Evolutionary conservation across 2,329 filamentous ascomycete genomes (phyloP), one percentile per base, ranked within the genome.

Genomic region (Ustulina deusta): DNA sequence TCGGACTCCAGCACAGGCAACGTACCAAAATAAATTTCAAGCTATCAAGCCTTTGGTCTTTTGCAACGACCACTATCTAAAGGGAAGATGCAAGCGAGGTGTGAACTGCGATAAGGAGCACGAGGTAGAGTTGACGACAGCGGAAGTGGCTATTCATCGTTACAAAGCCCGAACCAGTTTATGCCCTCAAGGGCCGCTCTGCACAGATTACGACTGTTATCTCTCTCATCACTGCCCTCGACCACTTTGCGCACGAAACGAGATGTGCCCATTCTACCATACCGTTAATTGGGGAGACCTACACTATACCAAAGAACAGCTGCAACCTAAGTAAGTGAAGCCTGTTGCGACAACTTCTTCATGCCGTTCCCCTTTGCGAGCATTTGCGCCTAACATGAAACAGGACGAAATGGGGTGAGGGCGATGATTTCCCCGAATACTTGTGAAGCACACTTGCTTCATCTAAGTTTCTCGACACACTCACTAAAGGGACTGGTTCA

Each of bases 391-490:
- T 74, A 52, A 74, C 61, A 55, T 61, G 29, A 42, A 32, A 54
- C 10, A 78, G 76, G 32, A 75, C 71, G 29, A 74, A 70, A 68
- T 78, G 76, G 76, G 74, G 71, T 2, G 74, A 77, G 61, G 75
- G 74, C 29, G 62, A 40, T 20, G 71, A 74, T 27, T 72, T 77
- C 20, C 89, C 89, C 34, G 91, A 87, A 85, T 88, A 91, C 89
- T 87, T 72, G 40, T 65, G 25, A 68, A 34, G 38, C 13, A 38
- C 7, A 51, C 13, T 7, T 40, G 17, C 49, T 49, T 17, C 55
- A 60, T 51, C 49, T 62, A 44, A n/a, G 25, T 36, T 42, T 44
- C 29, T 22, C 17, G 48, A 20, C 38, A 7, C 3, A 42, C 42
- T 17, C 46, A 15, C 56, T 27, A 44, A 44, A 51, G n/a, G 34